Conservation (phyloP, 164 flowering plant genomes). For the Echeveria elegans region DNA sequence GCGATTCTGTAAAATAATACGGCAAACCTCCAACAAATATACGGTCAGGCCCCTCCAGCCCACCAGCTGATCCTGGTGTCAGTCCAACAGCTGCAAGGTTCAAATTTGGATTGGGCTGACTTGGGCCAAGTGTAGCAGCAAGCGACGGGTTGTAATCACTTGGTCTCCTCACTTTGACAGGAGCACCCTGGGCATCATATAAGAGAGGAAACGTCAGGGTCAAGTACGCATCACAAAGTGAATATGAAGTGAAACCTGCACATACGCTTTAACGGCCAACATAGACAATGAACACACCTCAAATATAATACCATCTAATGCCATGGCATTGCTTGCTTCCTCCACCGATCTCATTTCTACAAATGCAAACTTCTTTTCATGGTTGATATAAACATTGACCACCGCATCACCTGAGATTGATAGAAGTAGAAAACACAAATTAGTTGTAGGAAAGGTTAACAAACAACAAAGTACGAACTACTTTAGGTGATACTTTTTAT, state of each 20-base stretch:
- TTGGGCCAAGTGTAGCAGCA: slow-evolving; percentile 97
- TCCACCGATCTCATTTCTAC: slow-evolving; percentile 99
- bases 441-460: neutral
- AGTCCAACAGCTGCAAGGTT: slow-evolving; percentile 92
- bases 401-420: slow-evolving; percentile 84
- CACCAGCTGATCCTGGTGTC: slow-evolving; percentile 90
- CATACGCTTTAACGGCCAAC: too few relatives aligned
- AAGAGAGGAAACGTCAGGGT: neutral
- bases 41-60: slow-evolving; percentile 98
- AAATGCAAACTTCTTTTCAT: slow-evolving; percentile 99
- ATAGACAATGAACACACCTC: slow-evolving; percentile 43
- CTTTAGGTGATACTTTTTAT: too few relatives aligned
- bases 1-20: slow-evolving; percentile 90
- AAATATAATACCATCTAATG: slow-evolving; percentile 93
- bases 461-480: too few relatives aligned
- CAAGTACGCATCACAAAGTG: neutral
- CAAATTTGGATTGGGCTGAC: slow-evolving; percentile 87
- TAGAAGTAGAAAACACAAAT: neutral
- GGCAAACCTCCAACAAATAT: slow-evolving; percentile 98
- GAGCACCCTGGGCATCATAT: slow-evolving; percentile 58
- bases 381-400: slow-evolving; percentile 95
- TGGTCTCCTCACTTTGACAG: slow-evolving; percentile 98
- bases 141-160: slow-evolving; percentile 98
- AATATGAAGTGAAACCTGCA: neutral
- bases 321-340: slow-evolving; percentile 99